phyloP scores from a whole-genome alignment of 441 rosid genomes.

The Erodium moschatum region DNA sequence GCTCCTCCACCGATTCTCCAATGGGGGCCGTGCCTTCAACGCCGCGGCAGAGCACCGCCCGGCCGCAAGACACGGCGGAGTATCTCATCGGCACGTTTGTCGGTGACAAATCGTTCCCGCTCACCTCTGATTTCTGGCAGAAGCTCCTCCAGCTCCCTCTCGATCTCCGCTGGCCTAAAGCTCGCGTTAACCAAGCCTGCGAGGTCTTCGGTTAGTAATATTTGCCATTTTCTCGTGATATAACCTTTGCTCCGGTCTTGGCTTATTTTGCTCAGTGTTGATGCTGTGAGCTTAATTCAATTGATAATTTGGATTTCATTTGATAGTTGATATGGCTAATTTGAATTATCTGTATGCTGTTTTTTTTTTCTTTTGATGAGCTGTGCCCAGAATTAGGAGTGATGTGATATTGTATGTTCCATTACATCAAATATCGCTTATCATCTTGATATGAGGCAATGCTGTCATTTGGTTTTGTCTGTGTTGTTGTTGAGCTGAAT shows the following conservation, averaged over 20 bases:
- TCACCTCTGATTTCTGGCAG: conserved; percentile 88
- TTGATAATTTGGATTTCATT: not conserved
- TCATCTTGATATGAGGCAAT: not conserved
- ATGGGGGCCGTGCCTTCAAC: conserved; percentile 94
- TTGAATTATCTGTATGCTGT: not conserved
- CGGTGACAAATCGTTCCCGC: conserved; percentile 80
- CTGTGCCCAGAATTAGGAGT: not conserved
- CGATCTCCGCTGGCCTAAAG: conserved; percentile 60
- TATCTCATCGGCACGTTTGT: conserved; percentile 64
- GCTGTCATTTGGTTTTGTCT: not conserved
- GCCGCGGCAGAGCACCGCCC: conserved; percentile 33
- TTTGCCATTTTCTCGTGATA: not conserved
- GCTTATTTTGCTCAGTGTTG: not conserved
- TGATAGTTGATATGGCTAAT: not conserved
- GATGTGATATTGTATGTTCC: not conserved
- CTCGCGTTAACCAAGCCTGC: conserved; percentile 68
- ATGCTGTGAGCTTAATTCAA: not conserved
- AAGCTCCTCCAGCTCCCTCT: conserved; percentile 77
- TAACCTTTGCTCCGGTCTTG: not conserved
- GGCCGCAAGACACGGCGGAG: conserved; percentile 59
- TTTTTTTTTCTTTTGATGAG: not conserved
- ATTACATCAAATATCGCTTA: not conserved
- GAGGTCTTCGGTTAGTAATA: conserved; percentile 56
- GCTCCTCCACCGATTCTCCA: not conserved
- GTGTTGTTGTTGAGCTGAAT: not conserved